Base-by-base conservation (phyloP, 768 basidiomycete genomes). In the Lentinula edodes region DNA sequence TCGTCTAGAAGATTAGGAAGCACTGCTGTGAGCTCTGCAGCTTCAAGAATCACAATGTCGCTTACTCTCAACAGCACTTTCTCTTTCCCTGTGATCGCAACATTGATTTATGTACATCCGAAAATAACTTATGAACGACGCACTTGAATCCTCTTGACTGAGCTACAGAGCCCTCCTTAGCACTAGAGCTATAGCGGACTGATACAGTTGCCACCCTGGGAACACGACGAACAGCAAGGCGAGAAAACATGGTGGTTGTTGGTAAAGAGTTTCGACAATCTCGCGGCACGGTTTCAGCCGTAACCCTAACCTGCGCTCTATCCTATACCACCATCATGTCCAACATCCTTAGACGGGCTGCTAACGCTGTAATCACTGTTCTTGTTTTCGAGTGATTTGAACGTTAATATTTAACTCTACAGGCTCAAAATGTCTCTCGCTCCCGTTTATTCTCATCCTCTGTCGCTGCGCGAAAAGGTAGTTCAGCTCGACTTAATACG, bases 51-150 rank as follows among this genome's bases (percentile, higher is more conserved):
- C 57, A 15, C 28, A n/a, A 23, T 7, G 15, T n/a, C 13, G 10
- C 61, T 72, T 72, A 78, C 82, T 80, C 73, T 91, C 89, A 56
- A 88, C 82, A 18, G 88, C 89, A 69, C 81, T 86, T 72, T 90
- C 89, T 73, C 83, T 90, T 73, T 84, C 84, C 67, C 89, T 91
- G 71, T 41, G 71, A 59, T 15, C 57, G 70, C 64, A 74, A 66
- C 18, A 51, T 58, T 15, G 65, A 62, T 64, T 63, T 60, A 55
- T 62, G 65, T 66, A 65, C 61, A 15, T 28, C 28, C 43, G 16
- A 2, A 57, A 28, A 28, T 63, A 28, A 28, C 28, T 28, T 28
- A 61, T 45, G 46, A 52, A 12, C 43, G 15, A 71, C 73, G n/a
- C 57, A 88, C 89, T 78, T 80, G 75, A 90, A 90, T 56, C 78